These are phyloP conservation scores for Hypericum androsaemum DNA, from an alignment of 345 rosid genomes.

Conservation along the genomic window DNA sequence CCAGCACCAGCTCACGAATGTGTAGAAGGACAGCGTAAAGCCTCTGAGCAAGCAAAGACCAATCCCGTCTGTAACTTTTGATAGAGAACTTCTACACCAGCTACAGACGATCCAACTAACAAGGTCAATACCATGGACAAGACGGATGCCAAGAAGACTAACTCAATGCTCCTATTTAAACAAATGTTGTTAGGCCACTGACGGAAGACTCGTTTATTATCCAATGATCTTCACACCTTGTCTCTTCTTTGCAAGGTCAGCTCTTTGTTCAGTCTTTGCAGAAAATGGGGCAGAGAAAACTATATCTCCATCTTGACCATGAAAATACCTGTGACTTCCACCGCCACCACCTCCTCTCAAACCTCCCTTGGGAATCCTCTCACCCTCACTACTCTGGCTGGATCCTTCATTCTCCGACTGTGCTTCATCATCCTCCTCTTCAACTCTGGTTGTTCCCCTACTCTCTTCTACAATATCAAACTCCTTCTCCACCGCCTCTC, in stretches of 20 bases:
- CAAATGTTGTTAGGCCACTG: no score
- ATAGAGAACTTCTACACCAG: no score
- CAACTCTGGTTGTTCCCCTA: neutral
- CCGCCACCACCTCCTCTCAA: no score
- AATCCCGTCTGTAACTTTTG: no score
- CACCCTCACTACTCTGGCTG: neutral
- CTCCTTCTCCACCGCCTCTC: constrained; percentile 18
- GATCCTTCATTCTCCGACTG: neutral
- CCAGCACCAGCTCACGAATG: no score
- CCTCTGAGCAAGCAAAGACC: no score
- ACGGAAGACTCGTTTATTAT: neutral
- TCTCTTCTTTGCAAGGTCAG: constrained; percentile 29
- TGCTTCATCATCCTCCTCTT: neutral
- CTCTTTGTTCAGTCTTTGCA: constrained; percentile 57
- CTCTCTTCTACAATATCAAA: constrained; percentile 20
- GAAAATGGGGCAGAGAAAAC: constrained; percentile 56
- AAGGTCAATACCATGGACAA: no score
- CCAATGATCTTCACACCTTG: constrained; percentile 20
- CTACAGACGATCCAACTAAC: no score
- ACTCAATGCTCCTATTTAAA: no score
- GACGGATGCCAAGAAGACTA: no score
- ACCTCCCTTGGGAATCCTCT: neutral
- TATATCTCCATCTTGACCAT: constrained; percentile 22
- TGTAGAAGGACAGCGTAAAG: no score
- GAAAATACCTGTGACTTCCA: neutral